Base-by-base conservation (phyloP, 192 early-diverging fungal species). In the Coemansia sp. region DNA sequence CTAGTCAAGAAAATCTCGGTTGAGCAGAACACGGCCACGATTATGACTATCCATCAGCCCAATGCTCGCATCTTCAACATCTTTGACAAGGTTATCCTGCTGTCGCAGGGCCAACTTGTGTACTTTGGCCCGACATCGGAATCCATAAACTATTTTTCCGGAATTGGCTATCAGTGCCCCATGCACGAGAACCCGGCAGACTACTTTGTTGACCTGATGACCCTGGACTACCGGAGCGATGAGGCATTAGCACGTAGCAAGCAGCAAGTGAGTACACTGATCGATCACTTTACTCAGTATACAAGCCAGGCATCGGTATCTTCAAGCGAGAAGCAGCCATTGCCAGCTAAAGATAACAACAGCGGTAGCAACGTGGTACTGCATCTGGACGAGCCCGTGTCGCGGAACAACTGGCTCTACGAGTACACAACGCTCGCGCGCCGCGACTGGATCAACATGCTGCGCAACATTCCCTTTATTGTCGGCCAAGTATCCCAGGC, bases 1-100 rank as follows among this genome's bases (percentile, higher is more conserved):
- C 80, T 84, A 15, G 81, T 89, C 44, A 64, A 73, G 43, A 65
- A 74, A 15, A 66, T 92, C 6, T 82, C 87, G 4, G 60, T 69
- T 19, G 73, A 76, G 34, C 67, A 72, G 7, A 60, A 74, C 19
- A 88, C 85, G 37, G 88, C 89, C 0, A 80, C 92, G 4, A 69
- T 97, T 19, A 87, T 92, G 68, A 92, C 89, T 1, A 92, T 97
- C 56, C 94, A 97, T 65, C 93, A 95, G 66, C 94, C 94, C 12
- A 82, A 85, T 27, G 88, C 87, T 4, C 85, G 93, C 22, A 84
- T 93, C 45, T 95, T 88, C 78, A 79, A 82, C 27, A 75, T 88
- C 24, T 94, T 95, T 71, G 90, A 94, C 72, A 82, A 87, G 53
- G 81, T 93, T 2, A 81, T 92, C 40, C 55, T 95, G 21, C 58